Percentiles rank a stretch among this genome's conserved stretches.
Evolutionary conservation across 2,329 filamentous ascomycete species (phyloP).

Genomic region (Fonsecaea monophora): DNA sequence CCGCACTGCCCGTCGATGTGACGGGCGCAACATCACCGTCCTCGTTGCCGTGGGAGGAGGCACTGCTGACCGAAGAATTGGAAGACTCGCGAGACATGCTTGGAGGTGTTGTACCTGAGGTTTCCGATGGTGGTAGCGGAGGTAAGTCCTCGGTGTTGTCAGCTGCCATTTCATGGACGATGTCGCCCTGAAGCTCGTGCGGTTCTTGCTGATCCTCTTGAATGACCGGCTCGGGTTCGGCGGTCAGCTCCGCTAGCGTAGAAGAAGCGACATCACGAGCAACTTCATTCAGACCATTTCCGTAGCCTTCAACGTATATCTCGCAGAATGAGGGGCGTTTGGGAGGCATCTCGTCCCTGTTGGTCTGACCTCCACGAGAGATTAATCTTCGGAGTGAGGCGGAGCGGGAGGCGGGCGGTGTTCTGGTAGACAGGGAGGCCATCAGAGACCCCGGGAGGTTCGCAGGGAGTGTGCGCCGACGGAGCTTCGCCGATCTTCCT

Average conservation of each 20-base stretch:
- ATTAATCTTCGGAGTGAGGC: conserved; percentile 35
- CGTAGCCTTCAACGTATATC: conserved; percentile 39
- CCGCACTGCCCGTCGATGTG: conserved; percentile 22
- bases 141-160: conserved; percentile 16
- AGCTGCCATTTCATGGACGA: conserved; percentile 26
- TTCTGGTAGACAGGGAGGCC: conserved; percentile 27
- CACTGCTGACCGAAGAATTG: conserved; percentile 31
- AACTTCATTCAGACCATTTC: conserved; percentile 40
- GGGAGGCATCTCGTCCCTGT: conserved; percentile 22
- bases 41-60: conserved; percentile 27
- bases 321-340: conserved; percentile 37
- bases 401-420: conserved; percentile 29
- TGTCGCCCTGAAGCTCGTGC: conserved; percentile 23
- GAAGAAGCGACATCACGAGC: background rate
- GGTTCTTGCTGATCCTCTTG: conserved; percentile 16
- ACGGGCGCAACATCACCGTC: conserved; percentile 23
- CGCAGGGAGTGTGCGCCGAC: conserved; percentile 31
- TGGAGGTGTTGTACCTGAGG: conserved; percentile 25
- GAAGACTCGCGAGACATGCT: conserved; percentile 39
- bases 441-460: conserved; percentile 23
- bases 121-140: conserved; percentile 21
- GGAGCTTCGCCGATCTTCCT: conserved; percentile 28
- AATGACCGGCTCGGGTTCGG: conserved; percentile 20
- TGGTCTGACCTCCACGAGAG: conserved; percentile 15
- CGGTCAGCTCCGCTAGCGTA: conserved; percentile 18